A percentile compares a stretch with the other conserved stretches of the same genome.
phyloP scores from a whole-genome alignment of 176 grass and related monocot genomes.

The Paspalum notatum region DNA sequence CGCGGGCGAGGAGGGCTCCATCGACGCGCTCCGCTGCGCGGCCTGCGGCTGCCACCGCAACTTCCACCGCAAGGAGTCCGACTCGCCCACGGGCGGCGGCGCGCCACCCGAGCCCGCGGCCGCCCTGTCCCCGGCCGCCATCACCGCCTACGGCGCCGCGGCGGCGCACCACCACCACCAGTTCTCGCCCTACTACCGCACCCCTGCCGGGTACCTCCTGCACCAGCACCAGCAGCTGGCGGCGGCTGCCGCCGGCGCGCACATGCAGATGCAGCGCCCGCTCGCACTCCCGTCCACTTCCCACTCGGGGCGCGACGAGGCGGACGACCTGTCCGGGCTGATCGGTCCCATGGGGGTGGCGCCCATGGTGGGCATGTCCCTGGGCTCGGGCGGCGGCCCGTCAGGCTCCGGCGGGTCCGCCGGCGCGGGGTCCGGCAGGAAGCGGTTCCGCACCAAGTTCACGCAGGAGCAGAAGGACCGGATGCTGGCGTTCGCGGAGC shows the following conservation, averaged over 20 bases:
- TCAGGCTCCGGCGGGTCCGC: conserved; percentile 50
- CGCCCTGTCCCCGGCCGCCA: conserved; percentile 43
- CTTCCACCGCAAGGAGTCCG: conserved; percentile 81
- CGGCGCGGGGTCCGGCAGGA: conserved; percentile 63
- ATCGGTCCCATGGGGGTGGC: conserved; percentile 55
- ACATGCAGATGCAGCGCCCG: conserved; percentile 43
- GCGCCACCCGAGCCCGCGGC: not conserved
- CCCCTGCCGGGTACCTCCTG: conserved; percentile 69
- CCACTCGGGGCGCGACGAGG: conserved; percentile 58
- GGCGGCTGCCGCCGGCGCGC: conserved; percentile 35
- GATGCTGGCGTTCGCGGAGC: conserved; percentile 90
- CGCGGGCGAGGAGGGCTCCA: conserved; percentile 70
- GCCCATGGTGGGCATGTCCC: conserved; percentile 50
- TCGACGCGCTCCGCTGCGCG: conserved; percentile 80
- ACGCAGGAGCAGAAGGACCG: conserved; percentile 94
- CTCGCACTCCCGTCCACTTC: conserved; percentile 77
- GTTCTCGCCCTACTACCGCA: conserved; percentile 84
- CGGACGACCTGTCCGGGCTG: conserved; percentile 60
- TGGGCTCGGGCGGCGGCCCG: conserved; percentile 44
- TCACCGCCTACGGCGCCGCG: conserved; percentile 56
- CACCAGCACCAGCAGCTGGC: conserved; percentile 68
- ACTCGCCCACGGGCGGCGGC: not conserved
- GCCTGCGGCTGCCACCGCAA: conserved; percentile 91
- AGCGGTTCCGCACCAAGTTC: conserved; percentile 90
- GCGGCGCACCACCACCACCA: conserved; percentile 66